Evolutionary conservation across 805 yeast species (phyloP).

Genomic region (Teunomyces kruisii): DNA sequence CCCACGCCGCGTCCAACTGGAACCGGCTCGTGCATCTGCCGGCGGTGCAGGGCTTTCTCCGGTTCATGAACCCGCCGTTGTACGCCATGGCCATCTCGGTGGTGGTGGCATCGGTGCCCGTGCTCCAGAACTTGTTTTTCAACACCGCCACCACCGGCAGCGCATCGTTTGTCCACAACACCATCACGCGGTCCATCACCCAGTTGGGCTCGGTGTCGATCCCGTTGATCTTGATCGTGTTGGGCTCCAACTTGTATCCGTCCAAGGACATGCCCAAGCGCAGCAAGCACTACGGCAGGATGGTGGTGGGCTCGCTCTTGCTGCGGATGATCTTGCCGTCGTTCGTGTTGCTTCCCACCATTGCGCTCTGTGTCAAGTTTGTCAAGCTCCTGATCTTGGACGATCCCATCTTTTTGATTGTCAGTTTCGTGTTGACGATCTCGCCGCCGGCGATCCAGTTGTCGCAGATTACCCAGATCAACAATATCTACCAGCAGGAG

Average conservation of each 20-base stretch:
- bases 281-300: conserved; percentile 58
- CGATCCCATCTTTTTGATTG: conserved; percentile 79
- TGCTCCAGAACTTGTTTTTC: conserved; percentile 56
- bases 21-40: background rate
- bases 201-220: conserved; percentile 75
- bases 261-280: conserved; percentile 66
- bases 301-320: conserved; percentile 66
- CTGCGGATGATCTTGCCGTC: conserved; percentile 82
- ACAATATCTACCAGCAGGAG: conserved; percentile 72
- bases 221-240: conserved; percentile 70
- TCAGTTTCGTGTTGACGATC: conserved; percentile 70
- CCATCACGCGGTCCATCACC: conserved; percentile 59
- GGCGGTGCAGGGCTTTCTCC: conserved; percentile 22
- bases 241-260: conserved; percentile 79
- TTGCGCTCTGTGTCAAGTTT: conserved; percentile 62
- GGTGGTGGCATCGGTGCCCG: conserved; percentile 65
- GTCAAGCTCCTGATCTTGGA: conserved; percentile 67
- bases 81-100: conserved; percentile 73
- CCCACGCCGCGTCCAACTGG: background rate
- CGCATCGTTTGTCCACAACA: conserved; percentile 60
- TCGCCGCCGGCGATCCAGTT: conserved; percentile 85
- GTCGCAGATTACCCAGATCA: conserved; percentile 77
- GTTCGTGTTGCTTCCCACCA: conserved; percentile 61
- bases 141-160: conserved; percentile 25
- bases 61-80: conserved; percentile 77